Evolutionary conservation across 768 basidiomycete species (phyloP).

Genomic region (Auricularia cornea): DNA sequence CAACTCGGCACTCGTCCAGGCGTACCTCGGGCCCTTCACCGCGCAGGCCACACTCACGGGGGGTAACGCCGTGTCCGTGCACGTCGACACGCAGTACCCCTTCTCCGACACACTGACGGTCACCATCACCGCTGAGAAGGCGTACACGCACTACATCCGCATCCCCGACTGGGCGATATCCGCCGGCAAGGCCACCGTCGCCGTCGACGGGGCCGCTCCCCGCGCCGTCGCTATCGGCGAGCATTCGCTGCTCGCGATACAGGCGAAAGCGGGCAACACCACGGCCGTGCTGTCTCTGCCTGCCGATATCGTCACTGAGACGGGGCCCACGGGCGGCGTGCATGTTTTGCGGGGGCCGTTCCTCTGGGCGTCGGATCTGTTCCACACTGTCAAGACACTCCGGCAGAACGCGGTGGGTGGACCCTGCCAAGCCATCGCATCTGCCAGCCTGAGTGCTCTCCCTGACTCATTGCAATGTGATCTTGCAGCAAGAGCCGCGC

Average conservation of each 20-base stretch:
- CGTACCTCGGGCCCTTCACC: constrained; percentile 42
- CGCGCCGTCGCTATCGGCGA: not conserved
- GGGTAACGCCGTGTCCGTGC: constrained; percentile 5
- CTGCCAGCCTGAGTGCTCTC: not conserved
- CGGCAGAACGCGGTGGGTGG: not conserved
- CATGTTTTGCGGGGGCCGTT: not conserved
- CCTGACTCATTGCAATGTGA: too few relatives aligned
- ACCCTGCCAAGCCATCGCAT: too few relatives aligned
- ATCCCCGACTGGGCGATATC: constrained; percentile 3
- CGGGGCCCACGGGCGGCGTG: not conserved
- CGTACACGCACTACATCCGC: constrained; percentile 1
- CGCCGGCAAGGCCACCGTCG: not conserved
- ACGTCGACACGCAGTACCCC: constrained; percentile 4
- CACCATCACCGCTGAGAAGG: not conserved
- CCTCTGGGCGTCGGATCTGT: not conserved
- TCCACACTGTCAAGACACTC: not conserved
- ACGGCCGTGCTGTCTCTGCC: not conserved
- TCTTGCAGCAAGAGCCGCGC: not conserved
- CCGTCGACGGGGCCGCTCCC: not conserved
- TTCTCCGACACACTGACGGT: not conserved
- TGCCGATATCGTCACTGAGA: not conserved
- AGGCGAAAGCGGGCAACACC: not conserved
- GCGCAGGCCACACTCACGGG: constrained; percentile 31
- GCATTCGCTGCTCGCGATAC: not conserved
- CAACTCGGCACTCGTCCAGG: constrained; percentile 35